These are phyloP conservation scores for Calcarisporium arbuscula DNA, from an alignment of 2,329 filamentous ascomycete species.

Conservation along the genomic window DNA sequence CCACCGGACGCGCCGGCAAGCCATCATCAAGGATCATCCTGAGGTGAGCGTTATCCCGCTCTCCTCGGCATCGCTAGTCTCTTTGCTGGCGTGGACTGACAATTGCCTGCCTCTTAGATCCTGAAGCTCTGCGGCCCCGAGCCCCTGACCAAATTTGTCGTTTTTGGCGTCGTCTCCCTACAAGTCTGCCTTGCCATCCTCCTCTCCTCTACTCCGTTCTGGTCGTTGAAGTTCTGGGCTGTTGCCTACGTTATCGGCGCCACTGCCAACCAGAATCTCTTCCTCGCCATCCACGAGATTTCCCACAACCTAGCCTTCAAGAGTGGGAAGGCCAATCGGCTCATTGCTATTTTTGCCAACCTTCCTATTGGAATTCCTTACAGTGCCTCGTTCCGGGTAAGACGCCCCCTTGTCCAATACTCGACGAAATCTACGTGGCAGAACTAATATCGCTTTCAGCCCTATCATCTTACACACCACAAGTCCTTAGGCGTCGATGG, in stretches of 20 bases:
- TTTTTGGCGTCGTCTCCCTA: slow-evolving; percentile 73
- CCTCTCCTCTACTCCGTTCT: slow-evolving; percentile 69
- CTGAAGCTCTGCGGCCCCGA: slow-evolving; percentile 96
- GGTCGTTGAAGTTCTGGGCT: slow-evolving; percentile 78
- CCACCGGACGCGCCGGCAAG: slow-evolving; percentile 80
- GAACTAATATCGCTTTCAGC: slow-evolving; percentile 36
- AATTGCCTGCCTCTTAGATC: slow-evolving; percentile 48
- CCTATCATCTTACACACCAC: slow-evolving; percentile 97
- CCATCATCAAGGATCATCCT: slow-evolving; percentile 97
- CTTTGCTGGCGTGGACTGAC: neutral
- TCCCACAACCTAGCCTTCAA: slow-evolving; percentile 95
- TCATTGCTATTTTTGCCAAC: slow-evolving; percentile 90
- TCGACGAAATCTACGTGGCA: neutral
- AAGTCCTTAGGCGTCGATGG: slow-evolving; percentile 96
- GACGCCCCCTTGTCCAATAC: neutral
- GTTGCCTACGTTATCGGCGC: slow-evolving; percentile 89
- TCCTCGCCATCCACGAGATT: slow-evolving; percentile 97
- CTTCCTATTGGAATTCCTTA: slow-evolving; percentile 94
- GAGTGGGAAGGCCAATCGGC: slow-evolving; percentile 69
- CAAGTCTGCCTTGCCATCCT: slow-evolving; percentile 74
- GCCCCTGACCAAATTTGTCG: slow-evolving; percentile 90
- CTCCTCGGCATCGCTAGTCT: too few species aligned
- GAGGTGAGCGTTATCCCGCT: slow-evolving; percentile 51
- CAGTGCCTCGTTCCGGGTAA: slow-evolving; percentile 85
- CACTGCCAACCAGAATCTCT: slow-evolving; percentile 96